A percentile compares a stretch with the other conserved stretches of the same genome.
Evolutionary conservation across 768 basidiomycete genomes (phyloP).

Genomic region (Kwoniella mangroviensis): DNA sequence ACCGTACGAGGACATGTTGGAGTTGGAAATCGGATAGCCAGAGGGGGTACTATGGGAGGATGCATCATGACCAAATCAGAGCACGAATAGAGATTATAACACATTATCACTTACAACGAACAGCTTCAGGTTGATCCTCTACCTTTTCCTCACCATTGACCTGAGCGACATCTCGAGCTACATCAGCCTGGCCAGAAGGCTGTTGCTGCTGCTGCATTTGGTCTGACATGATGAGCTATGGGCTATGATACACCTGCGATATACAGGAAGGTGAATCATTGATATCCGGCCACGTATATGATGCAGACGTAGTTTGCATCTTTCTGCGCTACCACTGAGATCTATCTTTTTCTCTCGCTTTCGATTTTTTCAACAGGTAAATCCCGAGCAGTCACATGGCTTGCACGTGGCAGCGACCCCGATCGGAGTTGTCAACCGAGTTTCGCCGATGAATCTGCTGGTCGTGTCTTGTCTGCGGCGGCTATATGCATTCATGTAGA

Average conservation of each 20-base stretch:
- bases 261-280: neutral
- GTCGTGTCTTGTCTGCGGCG: too few species aligned
- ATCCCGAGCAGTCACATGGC: slow-evolving; percentile 1
- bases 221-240: slow-evolving; percentile 12
- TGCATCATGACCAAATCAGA: too few species aligned
- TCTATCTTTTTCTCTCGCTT: slow-evolving; percentile 1
- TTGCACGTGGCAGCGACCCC: too few species aligned
- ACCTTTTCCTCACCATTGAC: slow-evolving; percentile 21
- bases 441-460: too few species aligned
- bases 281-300: neutral
- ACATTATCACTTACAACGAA: slow-evolving; percentile 1
- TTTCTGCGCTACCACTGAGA: neutral
- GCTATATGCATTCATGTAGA: too few species aligned
- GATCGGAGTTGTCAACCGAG: too few species aligned
- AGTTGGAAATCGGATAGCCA: slow-evolving; percentile 49
- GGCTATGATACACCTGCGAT: neutral
- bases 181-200: slow-evolving; percentile 13
- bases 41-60: slow-evolving; percentile 38
- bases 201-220: slow-evolving; percentile 18
- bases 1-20: slow-evolving; percentile 49
- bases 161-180: slow-evolving; percentile 16
- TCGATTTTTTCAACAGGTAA: slow-evolving; percentile 25
- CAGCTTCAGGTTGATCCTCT: slow-evolving; percentile 18
- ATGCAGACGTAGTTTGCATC: slow-evolving; percentile 4
- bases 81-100: neutral